A percentile compares a stretch with the other conserved stretches of the same genome.
These are phyloP conservation scores for Agaricus bisporus DNA, from an alignment of 768 basidiomycete species.

Conservation along the genomic window DNA sequence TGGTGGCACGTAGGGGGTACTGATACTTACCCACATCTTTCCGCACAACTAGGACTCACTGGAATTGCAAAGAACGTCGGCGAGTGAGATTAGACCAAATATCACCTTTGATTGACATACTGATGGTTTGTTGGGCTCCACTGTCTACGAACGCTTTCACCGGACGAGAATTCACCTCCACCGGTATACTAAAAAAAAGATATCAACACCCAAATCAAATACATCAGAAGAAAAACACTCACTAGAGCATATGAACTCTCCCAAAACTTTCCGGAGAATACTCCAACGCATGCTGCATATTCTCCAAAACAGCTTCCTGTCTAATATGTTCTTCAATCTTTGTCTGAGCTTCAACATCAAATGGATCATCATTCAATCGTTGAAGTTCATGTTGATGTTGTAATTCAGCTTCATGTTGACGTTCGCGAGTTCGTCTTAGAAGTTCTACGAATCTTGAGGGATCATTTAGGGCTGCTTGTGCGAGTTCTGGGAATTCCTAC, in stretches of 20 bases:
- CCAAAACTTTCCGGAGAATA: conserved; percentile 93
- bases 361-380: conserved; percentile 81
- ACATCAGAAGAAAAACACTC: conserved; percentile 23
- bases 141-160: conserved; percentile 98
- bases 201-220: not conserved
- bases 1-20: not conserved
- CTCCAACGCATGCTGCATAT: conserved; percentile 90
- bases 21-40: conserved; percentile 72
- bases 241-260: conserved; percentile 96
- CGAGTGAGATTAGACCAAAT: not conserved
- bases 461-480: conserved; percentile 58
- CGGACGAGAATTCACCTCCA: conserved; percentile 87
- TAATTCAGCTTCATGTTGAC: conserved; percentile 47
- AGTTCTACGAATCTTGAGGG: conserved; percentile 74
- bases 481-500: conserved; percentile 80
- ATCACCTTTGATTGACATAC: conserved; percentile 37
- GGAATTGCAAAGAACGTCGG: not conserved
- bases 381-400: conserved; percentile 56
- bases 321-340: conserved; percentile 92
- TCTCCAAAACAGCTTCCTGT: conserved; percentile 86
- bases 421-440: conserved; percentile 53
- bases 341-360: conserved; percentile 84
- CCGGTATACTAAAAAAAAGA: conserved; percentile 63
- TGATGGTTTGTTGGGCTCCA: conserved; percentile 95
- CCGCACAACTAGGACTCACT: conserved; percentile 93